Evolutionary conservation across 208 protist genomes (phyloP).

Genomic region (Plasmodiophora brassicae): DNA sequence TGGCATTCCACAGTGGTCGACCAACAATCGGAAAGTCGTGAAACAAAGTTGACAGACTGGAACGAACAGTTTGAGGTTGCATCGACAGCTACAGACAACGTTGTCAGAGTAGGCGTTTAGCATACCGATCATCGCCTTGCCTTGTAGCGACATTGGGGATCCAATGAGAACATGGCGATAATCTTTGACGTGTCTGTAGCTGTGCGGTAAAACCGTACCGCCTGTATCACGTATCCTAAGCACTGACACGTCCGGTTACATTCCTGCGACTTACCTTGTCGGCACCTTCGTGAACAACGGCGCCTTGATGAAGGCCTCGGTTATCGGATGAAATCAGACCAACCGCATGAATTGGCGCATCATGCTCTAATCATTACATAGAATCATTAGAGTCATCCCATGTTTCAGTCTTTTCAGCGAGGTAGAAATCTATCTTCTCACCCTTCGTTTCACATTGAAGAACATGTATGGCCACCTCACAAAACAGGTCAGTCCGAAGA

Average conservation of each 20-base stretch:
- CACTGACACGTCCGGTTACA: not conserved
- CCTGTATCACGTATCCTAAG: not conserved
- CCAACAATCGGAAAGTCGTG: constrained; percentile 16
- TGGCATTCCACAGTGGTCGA: not conserved
- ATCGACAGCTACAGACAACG: not conserved
- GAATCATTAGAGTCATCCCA: not conserved
- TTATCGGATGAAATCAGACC: not conserved
- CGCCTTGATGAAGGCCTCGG: not conserved
- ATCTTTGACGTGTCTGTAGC: not conserved
- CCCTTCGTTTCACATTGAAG: not conserved
- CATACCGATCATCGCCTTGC: not conserved
- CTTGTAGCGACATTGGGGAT: not conserved
- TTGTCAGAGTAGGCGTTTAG: not conserved
- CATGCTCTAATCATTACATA: not conserved
- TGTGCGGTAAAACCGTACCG: not conserved
- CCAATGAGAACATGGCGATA: not conserved
- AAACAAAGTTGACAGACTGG: not conserved
- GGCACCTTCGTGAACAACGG: not conserved
- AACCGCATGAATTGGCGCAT: not conserved
- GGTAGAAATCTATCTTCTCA: not conserved
- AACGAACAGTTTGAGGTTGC: not conserved
- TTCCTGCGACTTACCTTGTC: not conserved
- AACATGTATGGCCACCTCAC: not conserved
- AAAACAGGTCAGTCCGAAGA: not conserved
- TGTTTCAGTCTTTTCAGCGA: not conserved